phyloP scores from a whole-genome alignment of 768 basidiomycete species.

The Lactarius vividus region DNA sequence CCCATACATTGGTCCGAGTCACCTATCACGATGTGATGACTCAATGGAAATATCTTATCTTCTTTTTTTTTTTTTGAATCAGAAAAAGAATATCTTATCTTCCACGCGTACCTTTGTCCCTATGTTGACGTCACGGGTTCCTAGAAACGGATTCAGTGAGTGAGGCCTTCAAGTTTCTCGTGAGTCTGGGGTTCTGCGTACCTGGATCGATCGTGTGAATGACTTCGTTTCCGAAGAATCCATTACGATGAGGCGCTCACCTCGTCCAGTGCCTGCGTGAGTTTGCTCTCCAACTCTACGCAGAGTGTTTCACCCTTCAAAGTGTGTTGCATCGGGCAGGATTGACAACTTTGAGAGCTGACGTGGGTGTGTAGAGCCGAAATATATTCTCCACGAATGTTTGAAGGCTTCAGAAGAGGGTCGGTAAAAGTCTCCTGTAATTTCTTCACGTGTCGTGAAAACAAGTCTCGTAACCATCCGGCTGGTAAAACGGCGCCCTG shows the following conservation, averaged over 20 bases:
- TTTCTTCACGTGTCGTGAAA: not conserved
- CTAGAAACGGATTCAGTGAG: not conserved
- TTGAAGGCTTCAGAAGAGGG: not conserved
- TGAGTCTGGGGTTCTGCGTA: not conserved
- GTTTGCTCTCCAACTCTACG: not conserved
- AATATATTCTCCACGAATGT: not conserved
- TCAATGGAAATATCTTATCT: no score
- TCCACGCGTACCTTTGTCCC: not conserved
- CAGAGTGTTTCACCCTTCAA: not conserved
- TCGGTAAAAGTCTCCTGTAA: not conserved
- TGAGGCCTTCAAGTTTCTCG: not conserved
- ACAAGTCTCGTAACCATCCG: conserved; percentile 25
- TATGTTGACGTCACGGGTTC: not conserved
- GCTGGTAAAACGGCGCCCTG: no score
- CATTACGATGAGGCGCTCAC: not conserved
- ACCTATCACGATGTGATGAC: not conserved
- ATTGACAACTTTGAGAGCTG: not conserved
- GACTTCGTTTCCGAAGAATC: not conserved
- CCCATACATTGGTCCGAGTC: not conserved
- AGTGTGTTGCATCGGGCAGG: not conserved
- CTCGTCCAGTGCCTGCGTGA: not conserved
- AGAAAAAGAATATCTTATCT: no score
- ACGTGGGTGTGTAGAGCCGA: not conserved
- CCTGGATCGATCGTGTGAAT: not conserved
- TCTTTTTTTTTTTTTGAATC: no score